A percentile compares a stretch with the other conserved stretches of the same genome.
These are phyloP conservation scores for Afroboletus lepidellus DNA, from an alignment of 1,284 basidiomycete species.

Conservation along the genomic window DNA sequence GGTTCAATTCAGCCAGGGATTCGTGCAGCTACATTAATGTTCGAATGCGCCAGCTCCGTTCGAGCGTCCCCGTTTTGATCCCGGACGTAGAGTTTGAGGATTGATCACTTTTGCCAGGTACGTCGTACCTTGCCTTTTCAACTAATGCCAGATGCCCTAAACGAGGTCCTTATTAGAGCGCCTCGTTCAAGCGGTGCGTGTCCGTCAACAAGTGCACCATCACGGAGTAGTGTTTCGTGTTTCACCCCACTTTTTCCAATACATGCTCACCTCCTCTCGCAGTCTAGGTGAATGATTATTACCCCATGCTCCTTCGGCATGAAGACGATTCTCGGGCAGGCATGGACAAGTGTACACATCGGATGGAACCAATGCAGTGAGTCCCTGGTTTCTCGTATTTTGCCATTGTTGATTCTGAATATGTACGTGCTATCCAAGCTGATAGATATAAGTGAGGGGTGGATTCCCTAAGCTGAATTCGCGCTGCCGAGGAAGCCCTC, in stretches of 20 bases:
- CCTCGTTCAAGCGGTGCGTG: constrained; percentile 74
- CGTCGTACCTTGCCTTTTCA: constrained; percentile 4
- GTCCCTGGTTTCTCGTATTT: neutral
- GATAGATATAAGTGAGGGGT: too few species aligned
- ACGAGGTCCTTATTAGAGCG: constrained; percentile 81
- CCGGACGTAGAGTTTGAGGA: constrained; percentile 72
- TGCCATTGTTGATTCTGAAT: too few species aligned
- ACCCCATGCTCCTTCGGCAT: constrained; percentile 86
- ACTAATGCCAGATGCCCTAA: constrained; percentile 67
- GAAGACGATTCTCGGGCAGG: constrained; percentile 83
- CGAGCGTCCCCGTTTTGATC: constrained; percentile 78
- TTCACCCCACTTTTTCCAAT: neutral
- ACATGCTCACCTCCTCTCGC: neutral
- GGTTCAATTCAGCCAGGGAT: constrained; percentile 56
- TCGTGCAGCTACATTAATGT: constrained; percentile 59
- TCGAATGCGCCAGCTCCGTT: constrained; percentile 55
- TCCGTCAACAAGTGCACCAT: constrained; percentile 81
- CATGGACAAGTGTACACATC: constrained; percentile 63
- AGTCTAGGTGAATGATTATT: constrained; percentile 85
- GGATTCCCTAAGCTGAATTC: too few species aligned
- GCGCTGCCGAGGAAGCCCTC: too few species aligned
- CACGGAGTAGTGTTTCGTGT: constrained; percentile 53
- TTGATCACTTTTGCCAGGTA: constrained; percentile 81
- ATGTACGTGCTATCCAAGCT: too few species aligned
- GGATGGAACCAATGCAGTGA: too few species aligned